phyloP scores from a whole-genome alignment of 73 alveolate species.

The Effrenium voratum region DNA sequence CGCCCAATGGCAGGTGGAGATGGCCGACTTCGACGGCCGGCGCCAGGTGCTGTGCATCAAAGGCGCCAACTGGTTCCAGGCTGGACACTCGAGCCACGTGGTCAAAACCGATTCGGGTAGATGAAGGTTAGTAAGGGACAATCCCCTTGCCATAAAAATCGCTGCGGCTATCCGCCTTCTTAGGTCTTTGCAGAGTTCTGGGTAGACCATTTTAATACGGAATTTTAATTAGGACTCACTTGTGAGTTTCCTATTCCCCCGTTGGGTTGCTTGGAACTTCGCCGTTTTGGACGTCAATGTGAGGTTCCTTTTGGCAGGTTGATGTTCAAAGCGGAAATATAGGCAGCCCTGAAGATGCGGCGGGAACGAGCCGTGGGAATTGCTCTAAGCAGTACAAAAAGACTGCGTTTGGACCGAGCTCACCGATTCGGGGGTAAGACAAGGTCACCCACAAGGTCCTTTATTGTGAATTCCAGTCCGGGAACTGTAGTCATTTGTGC shows the following conservation, averaged over 20 bases:
- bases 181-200: neutral
- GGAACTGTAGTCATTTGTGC: too few species aligned
- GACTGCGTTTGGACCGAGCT: too few species aligned
- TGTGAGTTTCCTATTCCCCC: neutral
- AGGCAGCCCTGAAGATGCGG: too few species aligned
- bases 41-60: conserved; percentile 4
- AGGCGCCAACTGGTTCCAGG: conserved; percentile 82
- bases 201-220: neutral
- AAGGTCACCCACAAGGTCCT: too few species aligned
- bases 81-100: neutral
- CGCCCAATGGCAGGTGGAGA: neutral
- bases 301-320: too few species aligned
- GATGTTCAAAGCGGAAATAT: too few species aligned
- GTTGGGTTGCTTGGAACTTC: neutral
- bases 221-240: neutral
- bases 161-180: neutral
- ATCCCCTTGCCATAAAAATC: neutral
- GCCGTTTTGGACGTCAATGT: too few species aligned
- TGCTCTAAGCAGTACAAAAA: too few species aligned
- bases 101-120: neutral
- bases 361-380: too few species aligned
- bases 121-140: neutral
- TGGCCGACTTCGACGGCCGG: conserved; percentile 23
- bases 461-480: too few species aligned
- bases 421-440: too few species aligned